phyloP scores from a whole-genome alignment of 164 flowering plant species.

The Macadamia tetraphylla region DNA sequence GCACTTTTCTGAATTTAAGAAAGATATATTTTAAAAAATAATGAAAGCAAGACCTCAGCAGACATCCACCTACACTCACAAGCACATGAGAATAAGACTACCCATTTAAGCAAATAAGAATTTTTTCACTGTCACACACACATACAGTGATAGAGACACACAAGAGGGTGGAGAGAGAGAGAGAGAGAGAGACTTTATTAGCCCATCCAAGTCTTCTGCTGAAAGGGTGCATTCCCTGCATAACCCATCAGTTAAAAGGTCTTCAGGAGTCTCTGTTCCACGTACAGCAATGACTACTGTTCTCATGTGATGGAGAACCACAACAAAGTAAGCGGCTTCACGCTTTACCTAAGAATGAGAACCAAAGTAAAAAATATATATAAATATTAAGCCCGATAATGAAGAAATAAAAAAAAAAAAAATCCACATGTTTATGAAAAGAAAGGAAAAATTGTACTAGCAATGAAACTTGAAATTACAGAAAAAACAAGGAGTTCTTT shows the following conservation, averaged over 20 bases:
- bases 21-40: too few relatives aligned
- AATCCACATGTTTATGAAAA: too few relatives aligned
- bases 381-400: background rate
- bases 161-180: constrained; percentile 9
- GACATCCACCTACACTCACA: too few relatives aligned
- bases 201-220: constrained; percentile 66
- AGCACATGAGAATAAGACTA: background rate
- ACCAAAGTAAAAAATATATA: constrained; percentile 12
- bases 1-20: too few relatives aligned
- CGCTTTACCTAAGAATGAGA: constrained; percentile 36
- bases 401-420: too few relatives aligned
- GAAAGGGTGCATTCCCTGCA: constrained; percentile 63
- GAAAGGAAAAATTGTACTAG: too few relatives aligned
- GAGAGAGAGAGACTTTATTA: constrained; percentile 39
- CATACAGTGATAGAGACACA: constrained; percentile 11
- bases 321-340: constrained; percentile 75
- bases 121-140: background rate
- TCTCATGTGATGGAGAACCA: constrained; percentile 58
- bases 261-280: constrained; percentile 95
- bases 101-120: background rate
- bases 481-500: too few relatives aligned
- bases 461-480: too few relatives aligned
- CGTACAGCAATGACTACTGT: constrained; percentile 70
- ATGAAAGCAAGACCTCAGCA: too few relatives aligned
- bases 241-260: constrained; percentile 79